A percentile compares a stretch with the other conserved stretches of the same genome.
These are phyloP conservation scores for Aspergillus floridensis DNA, from an alignment of 2,329 filamentous ascomycete species.

Conservation along the genomic window DNA sequence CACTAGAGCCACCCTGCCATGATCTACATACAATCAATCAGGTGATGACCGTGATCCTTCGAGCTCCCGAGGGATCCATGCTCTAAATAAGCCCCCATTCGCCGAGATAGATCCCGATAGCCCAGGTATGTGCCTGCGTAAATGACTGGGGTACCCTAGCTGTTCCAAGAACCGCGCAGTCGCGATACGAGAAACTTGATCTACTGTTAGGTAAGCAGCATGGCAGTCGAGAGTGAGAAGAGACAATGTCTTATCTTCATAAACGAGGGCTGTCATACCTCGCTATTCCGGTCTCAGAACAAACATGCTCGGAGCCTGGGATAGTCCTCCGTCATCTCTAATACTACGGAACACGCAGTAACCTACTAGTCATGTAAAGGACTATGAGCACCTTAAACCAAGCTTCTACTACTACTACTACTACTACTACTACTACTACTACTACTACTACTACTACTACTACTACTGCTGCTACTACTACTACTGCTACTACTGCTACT, in stretches of 20 bases:
- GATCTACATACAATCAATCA: slow-evolving; percentile 14
- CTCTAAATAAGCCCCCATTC: slow-evolving; percentile 7
- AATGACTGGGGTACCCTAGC: slow-evolving; percentile 22
- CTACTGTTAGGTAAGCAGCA: not conserved
- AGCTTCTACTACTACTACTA: no score
- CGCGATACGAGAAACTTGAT: slow-evolving; percentile 3
- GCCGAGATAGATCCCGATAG: slow-evolving; percentile 10
- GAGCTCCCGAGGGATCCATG: slow-evolving; percentile 6
- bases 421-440: no score
- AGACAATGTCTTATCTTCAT: not conserved
- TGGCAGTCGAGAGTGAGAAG: not conserved
- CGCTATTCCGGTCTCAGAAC: not conserved
- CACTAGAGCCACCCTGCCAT: slow-evolving; percentile 2
- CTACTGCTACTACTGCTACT: no score
- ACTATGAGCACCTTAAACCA: not conserved
- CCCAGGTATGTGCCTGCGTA: slow-evolving; percentile 19
- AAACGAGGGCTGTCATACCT: slow-evolving; percentile 5
- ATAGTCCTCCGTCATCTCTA: no score
- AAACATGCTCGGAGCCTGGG: no score
- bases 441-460: no score
- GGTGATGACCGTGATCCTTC: slow-evolving; percentile 13
- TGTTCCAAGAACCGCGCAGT: not conserved
- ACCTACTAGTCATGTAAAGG: slow-evolving; percentile 5
- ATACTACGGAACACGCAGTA: not conserved
- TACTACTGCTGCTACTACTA: no score